Evolutionary conservation across 108 stramenopile genomes (phyloP), one percentile per base, ranked within the genome.

Genomic region (Aurantiochytrium sp.): DNA sequence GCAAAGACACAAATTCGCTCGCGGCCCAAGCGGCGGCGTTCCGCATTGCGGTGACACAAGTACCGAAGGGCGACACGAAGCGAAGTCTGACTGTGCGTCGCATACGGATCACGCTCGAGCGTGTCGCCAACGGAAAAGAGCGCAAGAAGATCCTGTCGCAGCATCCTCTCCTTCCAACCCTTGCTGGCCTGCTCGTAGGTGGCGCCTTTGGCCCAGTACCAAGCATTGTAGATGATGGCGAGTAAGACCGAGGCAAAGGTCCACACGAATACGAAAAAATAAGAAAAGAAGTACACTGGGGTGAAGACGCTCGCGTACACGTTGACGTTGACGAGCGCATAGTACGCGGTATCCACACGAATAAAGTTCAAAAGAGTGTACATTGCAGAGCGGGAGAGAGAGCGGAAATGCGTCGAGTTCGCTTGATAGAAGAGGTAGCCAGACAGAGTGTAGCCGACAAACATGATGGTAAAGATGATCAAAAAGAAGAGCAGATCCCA

Each of bases 211-310:
- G 49, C 76, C 6, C 45, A 19, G 49, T 83, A 12, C 76, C 76
- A 83, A 0, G 76, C 76, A 23, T 83, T 47, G 76, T 83, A 83
- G n/a, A 83, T 8, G 12, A 83, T 83, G 45, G 76, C 76, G 6
- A 83, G 76, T 6, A 83, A 45, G 0, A 83, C 76, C 25, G 49
- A 83, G n/a, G 76, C 76, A 53, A 83, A 83, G 3, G 51, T 53
- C 76, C 76, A 83, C 23, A 53, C n/a, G 49, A 83, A 83, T 43
- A 83, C 28, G 76, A 83, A 83, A 53, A 83, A 83, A 45, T 45
- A 83, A 16, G 76, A 25, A 23, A 83, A 83, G 5, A 53, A 83
- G 76, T 25, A 83, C 6, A 83, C 51, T 6, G 76, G 76, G n/a
- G 49, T 53, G 51, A 53, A 83, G 23, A 53, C 28, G 49, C 51